Evolutionary conservation across 23 red algal species (phyloP).

Genomic region (Agarophyton chilense): DNA sequence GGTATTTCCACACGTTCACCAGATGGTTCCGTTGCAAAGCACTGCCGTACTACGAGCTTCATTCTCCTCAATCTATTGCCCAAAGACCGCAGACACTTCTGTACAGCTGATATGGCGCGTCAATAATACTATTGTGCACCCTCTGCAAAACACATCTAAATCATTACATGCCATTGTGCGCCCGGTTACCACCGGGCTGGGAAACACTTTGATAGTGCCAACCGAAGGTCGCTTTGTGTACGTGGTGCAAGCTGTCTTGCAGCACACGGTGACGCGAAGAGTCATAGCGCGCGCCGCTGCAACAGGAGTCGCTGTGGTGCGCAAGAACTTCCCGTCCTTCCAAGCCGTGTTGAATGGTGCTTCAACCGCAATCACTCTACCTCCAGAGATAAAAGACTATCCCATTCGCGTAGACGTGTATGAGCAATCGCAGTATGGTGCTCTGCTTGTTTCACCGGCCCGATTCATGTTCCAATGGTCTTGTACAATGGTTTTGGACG

Average conservation of each 20-base stretch:
- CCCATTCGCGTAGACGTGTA: conserved; percentile 8
- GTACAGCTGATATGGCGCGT: conserved; percentile 17
- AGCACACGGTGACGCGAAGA: neutral
- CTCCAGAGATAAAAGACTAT: neutral
- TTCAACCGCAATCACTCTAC: neutral
- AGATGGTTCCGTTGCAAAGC: neutral
- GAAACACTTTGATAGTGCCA: neutral
- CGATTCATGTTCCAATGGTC: neutral
- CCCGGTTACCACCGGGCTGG: conserved; percentile 1
- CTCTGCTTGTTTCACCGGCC: neutral
- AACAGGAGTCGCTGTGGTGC: neutral
- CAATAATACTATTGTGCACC: conserved; percentile 33
- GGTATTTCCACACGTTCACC: conserved; percentile 4
- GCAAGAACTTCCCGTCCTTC: neutral
- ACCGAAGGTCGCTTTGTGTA: conserved; percentile 15
- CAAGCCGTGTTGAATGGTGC: conserved; percentile 18
- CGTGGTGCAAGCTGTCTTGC: conserved; percentile 11
- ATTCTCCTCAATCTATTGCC: neutral
- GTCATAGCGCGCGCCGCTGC: neutral
- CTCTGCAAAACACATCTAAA: neutral
- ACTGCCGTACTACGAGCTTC: neutral
- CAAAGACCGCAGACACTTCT: neutral
- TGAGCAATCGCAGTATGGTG: conserved; percentile 12
- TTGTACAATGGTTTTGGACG: neutral
- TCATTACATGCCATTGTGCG: neutral